phyloP scores from a whole-genome alignment of 176 grass and related monocot species.

The Microstegium vimineum region DNA sequence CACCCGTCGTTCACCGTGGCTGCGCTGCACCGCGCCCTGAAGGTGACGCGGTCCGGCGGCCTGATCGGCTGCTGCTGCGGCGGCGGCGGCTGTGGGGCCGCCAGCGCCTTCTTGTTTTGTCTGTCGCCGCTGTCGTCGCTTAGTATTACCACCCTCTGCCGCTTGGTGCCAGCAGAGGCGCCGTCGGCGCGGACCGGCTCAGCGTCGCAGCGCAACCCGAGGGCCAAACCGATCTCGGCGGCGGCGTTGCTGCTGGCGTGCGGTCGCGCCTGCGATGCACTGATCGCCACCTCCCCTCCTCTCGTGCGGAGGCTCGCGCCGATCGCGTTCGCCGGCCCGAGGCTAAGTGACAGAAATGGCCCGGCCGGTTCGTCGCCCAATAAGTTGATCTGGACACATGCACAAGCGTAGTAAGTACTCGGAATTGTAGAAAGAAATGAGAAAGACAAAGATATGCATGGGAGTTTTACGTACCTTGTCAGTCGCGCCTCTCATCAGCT shows the following conservation, averaged over 20 bases:
- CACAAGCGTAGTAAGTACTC: too few species aligned
- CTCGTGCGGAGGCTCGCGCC: background rate
- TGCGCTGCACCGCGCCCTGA: slow-evolving; percentile 57
- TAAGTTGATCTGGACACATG: background rate
- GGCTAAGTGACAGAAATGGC: background rate
- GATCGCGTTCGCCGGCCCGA: background rate
- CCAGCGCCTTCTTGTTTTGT: background rate
- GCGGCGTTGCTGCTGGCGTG: background rate
- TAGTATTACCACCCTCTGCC: background rate
- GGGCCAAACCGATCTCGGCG: background rate
- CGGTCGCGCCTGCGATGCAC: background rate
- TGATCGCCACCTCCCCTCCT: background rate
- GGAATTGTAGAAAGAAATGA: background rate
- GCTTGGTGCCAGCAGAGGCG: background rate
- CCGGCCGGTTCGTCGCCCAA: background rate
- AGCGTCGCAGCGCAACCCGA: background rate
- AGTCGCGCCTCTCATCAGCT: background rate
- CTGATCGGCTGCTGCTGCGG: slow-evolving; percentile 8
- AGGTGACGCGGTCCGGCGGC: slow-evolving; percentile 39
- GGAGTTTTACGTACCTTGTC: background rate
- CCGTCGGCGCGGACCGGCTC: background rate
- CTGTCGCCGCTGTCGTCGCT: background rate
- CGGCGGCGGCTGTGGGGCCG: background rate
- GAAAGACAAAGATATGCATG: background rate
- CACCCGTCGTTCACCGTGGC: slow-evolving; percentile 70